These are phyloP conservation scores for Paracoccidioides brasiliensis DNA, from an alignment of 2,329 filamentous ascomycete genomes.

Conservation along the genomic window DNA sequence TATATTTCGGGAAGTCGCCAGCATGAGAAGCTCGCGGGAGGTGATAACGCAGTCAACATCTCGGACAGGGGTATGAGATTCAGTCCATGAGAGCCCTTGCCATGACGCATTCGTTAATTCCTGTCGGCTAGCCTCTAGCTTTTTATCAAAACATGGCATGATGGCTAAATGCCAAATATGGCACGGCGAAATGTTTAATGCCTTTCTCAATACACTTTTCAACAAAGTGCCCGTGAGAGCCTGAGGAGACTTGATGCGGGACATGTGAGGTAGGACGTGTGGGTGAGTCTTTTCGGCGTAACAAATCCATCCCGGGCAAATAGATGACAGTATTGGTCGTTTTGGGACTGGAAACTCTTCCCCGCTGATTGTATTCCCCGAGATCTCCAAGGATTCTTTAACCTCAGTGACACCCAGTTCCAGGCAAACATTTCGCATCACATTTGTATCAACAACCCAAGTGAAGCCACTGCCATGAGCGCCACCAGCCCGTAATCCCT, in stretches of 20 bases:
- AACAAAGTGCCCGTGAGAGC: conserved; percentile 79
- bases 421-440: conserved; percentile 68
- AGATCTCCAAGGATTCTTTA: conserved; percentile 26
- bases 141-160: conserved; percentile 99
- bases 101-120: conserved; percentile 77
- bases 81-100: conserved; percentile 28
- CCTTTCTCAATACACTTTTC: conserved; percentile 69
- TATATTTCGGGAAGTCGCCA: conserved; percentile 67
- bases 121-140: conserved; percentile 84
- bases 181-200: conserved; percentile 57
- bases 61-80: conserved; percentile 41
- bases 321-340: conserved; percentile 55
- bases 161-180: conserved; percentile 89
- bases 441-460: conserved; percentile 85
- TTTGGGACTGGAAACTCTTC: conserved; percentile 20
- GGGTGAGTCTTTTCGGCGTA: conserved; percentile 98
- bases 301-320: conserved; percentile 96
- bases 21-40: conserved; percentile 81
- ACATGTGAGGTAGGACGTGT: conserved; percentile 81
- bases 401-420: conserved; percentile 66
- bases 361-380: conserved; percentile 7
- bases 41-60: conserved; percentile 98
- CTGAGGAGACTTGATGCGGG: conserved; percentile 84
- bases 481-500: conserved; percentile 58
- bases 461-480: conserved; percentile 63